A percentile compares a stretch with the other conserved stretches of the same genome.
phyloP scores from a whole-genome alignment of 73 alveolate species.

The Paramecium tetraurelia region DNA sequence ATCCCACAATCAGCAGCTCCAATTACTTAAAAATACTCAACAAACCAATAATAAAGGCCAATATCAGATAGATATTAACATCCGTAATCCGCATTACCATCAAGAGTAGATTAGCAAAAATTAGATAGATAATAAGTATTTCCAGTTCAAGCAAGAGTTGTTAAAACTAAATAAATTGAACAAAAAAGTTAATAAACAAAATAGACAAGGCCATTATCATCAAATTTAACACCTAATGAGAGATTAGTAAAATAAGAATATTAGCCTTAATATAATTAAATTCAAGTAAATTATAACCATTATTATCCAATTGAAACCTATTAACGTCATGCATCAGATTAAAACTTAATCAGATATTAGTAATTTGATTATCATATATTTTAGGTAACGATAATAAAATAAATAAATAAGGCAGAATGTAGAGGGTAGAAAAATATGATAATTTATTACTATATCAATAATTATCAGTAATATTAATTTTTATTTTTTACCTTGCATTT shows the following conservation, averaged over 20 bases:
- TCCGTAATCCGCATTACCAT: constrained; percentile 25
- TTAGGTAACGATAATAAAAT: neutral
- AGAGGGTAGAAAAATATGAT: neutral
- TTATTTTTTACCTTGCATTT: neutral
- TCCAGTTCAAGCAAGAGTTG: constrained; percentile 11
- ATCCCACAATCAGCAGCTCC: constrained; percentile 27
- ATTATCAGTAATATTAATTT: neutral
- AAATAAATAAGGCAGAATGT: neutral
- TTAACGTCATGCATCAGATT: constrained; percentile 1
- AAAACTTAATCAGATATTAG: neutral
- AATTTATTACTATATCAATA: neutral
- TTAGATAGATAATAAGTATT: neutral
- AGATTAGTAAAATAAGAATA: neutral
- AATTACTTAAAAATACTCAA: neutral
- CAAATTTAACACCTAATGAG: neutral
- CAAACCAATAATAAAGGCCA: neutral
- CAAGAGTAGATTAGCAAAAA: neutral
- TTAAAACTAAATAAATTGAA: neutral
- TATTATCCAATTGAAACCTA: constrained; percentile 29
- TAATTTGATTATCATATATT: neutral
- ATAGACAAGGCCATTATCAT: constrained; percentile 12
- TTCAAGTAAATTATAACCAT: neutral
- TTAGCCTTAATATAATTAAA: neutral
- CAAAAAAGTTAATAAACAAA: neutral
- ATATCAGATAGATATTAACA: neutral